Base-by-base conservation (phyloP, 2,329 filamentous ascomycete species). In the Cladosporium phlei region DNA sequence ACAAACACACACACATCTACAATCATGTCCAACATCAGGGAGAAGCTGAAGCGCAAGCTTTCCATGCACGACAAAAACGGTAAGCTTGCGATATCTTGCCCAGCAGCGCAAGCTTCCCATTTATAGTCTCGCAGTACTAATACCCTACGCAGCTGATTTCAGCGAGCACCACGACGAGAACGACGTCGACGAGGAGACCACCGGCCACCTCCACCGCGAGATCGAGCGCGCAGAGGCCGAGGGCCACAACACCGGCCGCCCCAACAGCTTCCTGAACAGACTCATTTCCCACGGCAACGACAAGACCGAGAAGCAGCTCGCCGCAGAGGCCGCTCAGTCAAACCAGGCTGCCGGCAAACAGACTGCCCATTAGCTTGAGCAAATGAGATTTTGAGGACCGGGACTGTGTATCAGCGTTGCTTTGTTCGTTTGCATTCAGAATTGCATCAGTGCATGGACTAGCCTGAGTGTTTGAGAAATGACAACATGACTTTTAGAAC, bases 271-370 rank as follows among this genome's bases (percentile, higher is more conserved):
- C 55, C 53, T 67, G 43, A 66, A 66, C 57, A 60, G 60, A 46
- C 59, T 67, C 40, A 65, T 63, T 52, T 55, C 58, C 49, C 60
- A 66, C 54, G 64, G 64, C 49, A 67, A 67, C 56, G 63, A 65
- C 59, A 67, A 65, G 60, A 67, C 64, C 5, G 64, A 67, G 50
- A 61, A 64, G 28, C 57, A 66, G 56, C 47, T 66, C 27, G 52
- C 53, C 17, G 47, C 52, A 24, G 56, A 61, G 34, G 43, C 48
- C 4, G 47, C 34, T 11, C 21, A 17, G 10, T 20, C 34, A 17
- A 29, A 29, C 17, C 28, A 43, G 39, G 24, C 24, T 5, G 14
- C 37, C 4, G 25, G 24, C 37, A 39, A 20, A 20, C 22, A 17
- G 12, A 21, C 33, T n/a, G 33, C 12, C 3, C 33, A 35, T 17